These are phyloP conservation scores for Quercus dentata DNA, from an alignment of 306 rosid genomes.

Conservation along the genomic window DNA sequence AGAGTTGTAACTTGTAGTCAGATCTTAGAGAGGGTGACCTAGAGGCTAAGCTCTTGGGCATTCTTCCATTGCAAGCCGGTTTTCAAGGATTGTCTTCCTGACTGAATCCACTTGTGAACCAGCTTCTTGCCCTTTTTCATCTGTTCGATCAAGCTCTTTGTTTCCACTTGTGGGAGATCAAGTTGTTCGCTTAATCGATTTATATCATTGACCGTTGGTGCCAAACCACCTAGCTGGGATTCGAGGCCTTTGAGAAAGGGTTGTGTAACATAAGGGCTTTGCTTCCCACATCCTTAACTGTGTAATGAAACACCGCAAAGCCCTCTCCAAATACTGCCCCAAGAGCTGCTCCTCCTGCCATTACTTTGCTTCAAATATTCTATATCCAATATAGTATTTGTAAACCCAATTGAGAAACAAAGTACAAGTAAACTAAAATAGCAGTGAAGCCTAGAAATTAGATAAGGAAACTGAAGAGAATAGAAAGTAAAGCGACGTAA, in stretches of 20 bases:
- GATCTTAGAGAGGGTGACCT: rapidly evolving
- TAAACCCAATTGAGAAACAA: too few relatives aligned
- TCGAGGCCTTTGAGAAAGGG: conserved; percentile 1
- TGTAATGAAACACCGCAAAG: background rate
- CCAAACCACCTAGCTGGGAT: background rate
- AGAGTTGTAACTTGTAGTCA: too few relatives aligned
- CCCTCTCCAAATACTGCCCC: background rate
- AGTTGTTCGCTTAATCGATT: background rate
- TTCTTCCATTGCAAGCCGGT: background rate
- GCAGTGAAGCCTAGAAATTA: too few relatives aligned
- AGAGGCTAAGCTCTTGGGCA: too few relatives aligned
- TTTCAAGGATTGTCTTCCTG: conserved; percentile 2
- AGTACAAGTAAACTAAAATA: too few relatives aligned
- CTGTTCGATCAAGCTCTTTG: background rate
- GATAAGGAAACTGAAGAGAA: too few relatives aligned
- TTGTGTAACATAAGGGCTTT: background rate
- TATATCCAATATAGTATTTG: too few relatives aligned
- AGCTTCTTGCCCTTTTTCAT: conserved; percentile 1
- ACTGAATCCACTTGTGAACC: background rate
- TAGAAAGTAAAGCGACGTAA: too few relatives aligned
- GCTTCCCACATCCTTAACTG: background rate
- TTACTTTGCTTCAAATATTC: background rate
- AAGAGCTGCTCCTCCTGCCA: conserved; percentile 8
- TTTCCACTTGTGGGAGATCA: background rate
- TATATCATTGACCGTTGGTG: conserved; percentile 6